Percentiles rank a stretch among this genome's conserved stretches.
These are phyloP conservation scores for Medicago arabica DNA, from an alignment of 306 rosid species.

Conservation along the genomic window DNA sequence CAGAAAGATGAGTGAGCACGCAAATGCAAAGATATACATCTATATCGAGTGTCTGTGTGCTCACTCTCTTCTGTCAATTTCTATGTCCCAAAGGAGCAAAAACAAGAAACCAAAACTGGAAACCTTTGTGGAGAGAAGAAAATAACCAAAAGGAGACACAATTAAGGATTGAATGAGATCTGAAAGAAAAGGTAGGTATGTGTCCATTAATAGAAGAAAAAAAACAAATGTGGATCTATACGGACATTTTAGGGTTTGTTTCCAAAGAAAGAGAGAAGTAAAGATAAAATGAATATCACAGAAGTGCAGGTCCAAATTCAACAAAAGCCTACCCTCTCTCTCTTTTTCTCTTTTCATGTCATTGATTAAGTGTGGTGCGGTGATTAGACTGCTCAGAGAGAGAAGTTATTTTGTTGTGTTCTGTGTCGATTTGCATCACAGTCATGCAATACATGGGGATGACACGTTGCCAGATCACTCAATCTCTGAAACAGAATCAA, in stretches of 20 bases:
- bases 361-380: neutral
- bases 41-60: conserved; percentile 85
- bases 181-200: conserved; percentile 38
- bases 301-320: neutral
- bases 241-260: neutral
- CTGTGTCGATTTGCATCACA: neutral
- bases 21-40: conserved; percentile 68
- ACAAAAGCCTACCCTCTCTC: neutral
- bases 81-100: conserved; percentile 53
- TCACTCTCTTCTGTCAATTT: conserved; percentile 99
- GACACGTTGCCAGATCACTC: neutral
- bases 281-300: neutral
- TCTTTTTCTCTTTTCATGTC: neutral
- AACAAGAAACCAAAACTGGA: conserved; percentile 33
- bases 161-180: conserved; percentile 35
- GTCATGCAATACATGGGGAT: neutral
- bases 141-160: neutral
- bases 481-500: too few species aligned
- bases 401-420: neutral
- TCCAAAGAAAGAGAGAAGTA: neutral
- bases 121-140: neutral
- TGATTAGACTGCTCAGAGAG: neutral
- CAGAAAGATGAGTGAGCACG: conserved; percentile 93
- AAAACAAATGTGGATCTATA: neutral
- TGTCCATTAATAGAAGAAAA: neutral